Percentiles rank a stretch among this genome's conserved stretches.
phyloP scores from a whole-genome alignment of 306 rosid genomes.

The Lagenaria siceraria region DNA sequence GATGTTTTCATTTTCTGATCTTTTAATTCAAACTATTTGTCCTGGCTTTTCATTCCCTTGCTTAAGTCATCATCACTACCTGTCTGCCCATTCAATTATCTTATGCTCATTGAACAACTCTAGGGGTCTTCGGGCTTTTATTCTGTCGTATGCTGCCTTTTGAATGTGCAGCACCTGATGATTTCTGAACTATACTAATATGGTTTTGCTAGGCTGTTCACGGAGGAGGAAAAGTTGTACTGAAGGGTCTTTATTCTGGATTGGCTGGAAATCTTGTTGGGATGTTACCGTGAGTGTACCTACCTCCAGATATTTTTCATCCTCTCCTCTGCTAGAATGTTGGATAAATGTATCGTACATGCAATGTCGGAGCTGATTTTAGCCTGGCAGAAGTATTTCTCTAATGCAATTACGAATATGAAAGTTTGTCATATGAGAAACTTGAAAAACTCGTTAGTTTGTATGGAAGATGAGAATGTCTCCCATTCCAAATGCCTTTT shows the following conservation, averaged over 20 bases:
- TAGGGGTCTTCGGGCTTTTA: neutral
- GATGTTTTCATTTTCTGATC: neutral
- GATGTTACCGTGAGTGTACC: constrained; percentile 29
- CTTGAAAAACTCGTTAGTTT: neutral
- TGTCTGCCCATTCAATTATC: neutral
- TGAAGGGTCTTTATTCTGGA: constrained; percentile 29
- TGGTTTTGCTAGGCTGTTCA: constrained; percentile 15
- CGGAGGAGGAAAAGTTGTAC: constrained; percentile 21
- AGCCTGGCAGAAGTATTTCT: neutral
- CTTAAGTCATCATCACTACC: neutral
- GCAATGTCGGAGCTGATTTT: neutral
- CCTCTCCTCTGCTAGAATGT: neutral
- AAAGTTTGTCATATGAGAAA: neutral
- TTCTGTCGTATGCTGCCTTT: neutral
- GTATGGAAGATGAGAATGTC: neutral
- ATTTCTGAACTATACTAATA: neutral
- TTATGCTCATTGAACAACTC: neutral
- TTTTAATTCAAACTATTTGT: neutral
- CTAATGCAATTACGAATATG: neutral
- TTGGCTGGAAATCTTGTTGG: constrained; percentile 32
- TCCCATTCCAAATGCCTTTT: neutral
- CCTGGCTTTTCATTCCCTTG: neutral
- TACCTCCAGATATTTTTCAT: neutral
- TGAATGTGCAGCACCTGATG: neutral
- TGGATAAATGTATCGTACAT: neutral